Evolutionary conservation across 192 early-diverging fungal species (phyloP).

Genomic region (Backusella circina): DNA sequence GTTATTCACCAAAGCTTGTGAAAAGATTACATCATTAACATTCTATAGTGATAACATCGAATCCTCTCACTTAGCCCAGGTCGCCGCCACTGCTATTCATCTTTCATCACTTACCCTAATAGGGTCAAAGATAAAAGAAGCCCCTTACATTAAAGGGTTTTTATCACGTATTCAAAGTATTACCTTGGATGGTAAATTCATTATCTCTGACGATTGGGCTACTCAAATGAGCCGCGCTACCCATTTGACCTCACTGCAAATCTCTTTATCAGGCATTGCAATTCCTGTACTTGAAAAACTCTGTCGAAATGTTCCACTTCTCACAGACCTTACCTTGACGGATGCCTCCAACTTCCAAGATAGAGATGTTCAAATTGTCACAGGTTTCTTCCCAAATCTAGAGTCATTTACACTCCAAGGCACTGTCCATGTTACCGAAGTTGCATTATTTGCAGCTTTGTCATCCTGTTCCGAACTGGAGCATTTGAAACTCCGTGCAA

Average conservation of each 20-base stretch:
- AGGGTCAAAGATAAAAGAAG: not conserved
- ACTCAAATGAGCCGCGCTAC: not conserved
- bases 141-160: not conserved
- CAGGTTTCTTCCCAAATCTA: not conserved
- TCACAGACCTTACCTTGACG: not conserved
- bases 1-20: not conserved
- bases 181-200: not conserved
- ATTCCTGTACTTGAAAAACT: not conserved
- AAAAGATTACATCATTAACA: not conserved
- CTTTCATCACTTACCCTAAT: not conserved
- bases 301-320: not conserved
- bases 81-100: not conserved
- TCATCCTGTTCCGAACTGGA: not conserved
- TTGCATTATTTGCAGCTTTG: not conserved
- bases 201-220: not conserved
- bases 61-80: not conserved
- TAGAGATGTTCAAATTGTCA: not conserved
- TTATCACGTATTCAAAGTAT: not conserved
- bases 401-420: not conserved
- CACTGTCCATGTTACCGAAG: not conserved
- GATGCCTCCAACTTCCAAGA: not conserved
- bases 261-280: not conserved
- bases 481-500: not conserved
- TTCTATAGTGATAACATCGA: not conserved
- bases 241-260: not conserved